These are phyloP conservation scores for Plasmodium relictum DNA, from an alignment of 169 alveolate genomes.

Conservation along the genomic window DNA sequence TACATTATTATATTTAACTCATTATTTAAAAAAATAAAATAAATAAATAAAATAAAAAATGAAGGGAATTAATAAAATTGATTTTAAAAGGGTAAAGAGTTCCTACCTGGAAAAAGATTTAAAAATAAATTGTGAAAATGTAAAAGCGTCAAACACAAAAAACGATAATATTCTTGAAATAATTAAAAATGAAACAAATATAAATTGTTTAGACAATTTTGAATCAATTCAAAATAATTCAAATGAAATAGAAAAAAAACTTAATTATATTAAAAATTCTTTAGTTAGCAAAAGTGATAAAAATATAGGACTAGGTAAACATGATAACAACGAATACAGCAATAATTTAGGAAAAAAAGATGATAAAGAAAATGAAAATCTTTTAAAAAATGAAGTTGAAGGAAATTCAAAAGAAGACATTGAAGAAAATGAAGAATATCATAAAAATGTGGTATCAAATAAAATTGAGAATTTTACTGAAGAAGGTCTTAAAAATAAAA, in stretches of 20 bases:
- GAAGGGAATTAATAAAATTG: no score
- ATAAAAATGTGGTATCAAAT: background rate
- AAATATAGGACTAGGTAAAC: background rate
- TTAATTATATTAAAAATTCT: background rate
- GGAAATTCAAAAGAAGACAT: background rate
- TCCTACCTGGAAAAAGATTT: conserved; percentile 47
- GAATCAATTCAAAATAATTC: conserved; percentile 14
- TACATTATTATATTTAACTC: no score
- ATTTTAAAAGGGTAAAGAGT: conserved; percentile 34
- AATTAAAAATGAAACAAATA: background rate
- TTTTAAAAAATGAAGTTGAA: conserved; percentile 8
- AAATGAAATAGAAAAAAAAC: background rate
- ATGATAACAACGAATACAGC: background rate
- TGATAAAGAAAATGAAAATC: conserved; percentile 6
- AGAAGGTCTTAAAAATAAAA: background rate
- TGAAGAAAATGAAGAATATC: background rate
- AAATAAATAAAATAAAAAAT: background rate
- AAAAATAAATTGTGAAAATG: conserved; percentile 14
- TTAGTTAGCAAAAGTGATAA: background rate
- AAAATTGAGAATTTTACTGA: background rate
- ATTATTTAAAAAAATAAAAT: background rate
- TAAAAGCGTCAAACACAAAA: background rate
- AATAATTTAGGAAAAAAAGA: no score
- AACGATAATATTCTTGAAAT: conserved; percentile 12
- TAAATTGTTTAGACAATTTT: background rate